Percentiles rank a stretch among this genome's conserved stretches.
These are phyloP conservation scores for Trichoderma afroharzianum DNA, from an alignment of 2,329 filamentous ascomycete species.

Conservation along the genomic window DNA sequence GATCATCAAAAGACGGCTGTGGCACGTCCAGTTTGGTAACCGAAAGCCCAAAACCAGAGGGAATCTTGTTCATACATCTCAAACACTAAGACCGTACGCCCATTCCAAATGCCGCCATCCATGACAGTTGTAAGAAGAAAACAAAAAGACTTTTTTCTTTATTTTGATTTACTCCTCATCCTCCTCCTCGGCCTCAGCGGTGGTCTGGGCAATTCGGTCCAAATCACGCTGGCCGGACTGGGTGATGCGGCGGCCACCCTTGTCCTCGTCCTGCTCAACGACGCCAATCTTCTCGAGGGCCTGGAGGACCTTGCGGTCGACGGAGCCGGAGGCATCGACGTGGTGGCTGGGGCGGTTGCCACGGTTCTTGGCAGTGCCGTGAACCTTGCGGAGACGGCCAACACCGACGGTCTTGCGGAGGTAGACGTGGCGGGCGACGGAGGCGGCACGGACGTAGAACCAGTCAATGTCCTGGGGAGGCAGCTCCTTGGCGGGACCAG, in stretches of 20 bases:
- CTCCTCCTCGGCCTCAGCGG: slow-evolving; percentile 66
- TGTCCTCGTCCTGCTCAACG: slow-evolving; percentile 95
- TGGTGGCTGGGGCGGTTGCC: slow-evolving; percentile 88
- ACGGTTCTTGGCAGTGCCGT: slow-evolving; percentile 97
- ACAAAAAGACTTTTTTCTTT: slow-evolving; percentile 22
- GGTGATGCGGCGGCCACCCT: slow-evolving; percentile 97
- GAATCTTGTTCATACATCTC: slow-evolving; percentile 41
- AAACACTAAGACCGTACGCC: slow-evolving; percentile 41
- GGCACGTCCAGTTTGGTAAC: slow-evolving; percentile 26
- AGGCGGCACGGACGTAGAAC: slow-evolving; percentile 87
- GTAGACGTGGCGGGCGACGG: slow-evolving; percentile 97
- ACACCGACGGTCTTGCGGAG: slow-evolving; percentile 99
- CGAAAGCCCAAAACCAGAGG: slow-evolving; percentile 36
- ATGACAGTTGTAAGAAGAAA: slow-evolving; percentile 20
- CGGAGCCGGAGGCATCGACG: slow-evolving; percentile 89
- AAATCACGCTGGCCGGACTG: slow-evolving; percentile 98
- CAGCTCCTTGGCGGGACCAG: slow-evolving; percentile 91
- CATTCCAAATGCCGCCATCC: slow-evolving; percentile 24
- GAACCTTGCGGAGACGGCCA: slow-evolving; percentile 92
- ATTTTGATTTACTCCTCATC: slow-evolving; percentile 55
- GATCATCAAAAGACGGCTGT: slow-evolving; percentile 13
- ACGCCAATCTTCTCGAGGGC: slow-evolving; percentile 99
- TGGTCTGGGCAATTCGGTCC: slow-evolving; percentile 89
- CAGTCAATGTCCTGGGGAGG: slow-evolving; percentile 98
- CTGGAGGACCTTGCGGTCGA: slow-evolving; percentile 98